Evolutionary conservation across 768 basidiomycete species (phyloP), one percentile per base, ranked within the genome.

Genomic region (Phanerochaete carnosa): DNA sequence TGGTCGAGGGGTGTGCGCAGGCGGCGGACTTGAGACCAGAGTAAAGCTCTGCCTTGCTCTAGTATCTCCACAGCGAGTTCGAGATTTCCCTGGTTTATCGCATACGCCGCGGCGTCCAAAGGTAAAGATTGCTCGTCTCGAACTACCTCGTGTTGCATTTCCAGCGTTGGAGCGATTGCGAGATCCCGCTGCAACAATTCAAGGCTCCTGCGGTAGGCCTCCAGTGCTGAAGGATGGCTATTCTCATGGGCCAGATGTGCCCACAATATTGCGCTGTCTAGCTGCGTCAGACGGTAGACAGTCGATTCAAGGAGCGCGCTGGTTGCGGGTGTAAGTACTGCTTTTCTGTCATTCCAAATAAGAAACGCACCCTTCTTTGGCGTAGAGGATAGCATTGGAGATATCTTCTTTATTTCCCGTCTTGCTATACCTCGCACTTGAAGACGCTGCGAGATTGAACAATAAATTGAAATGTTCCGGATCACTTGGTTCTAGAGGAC

Each of bases 11-110:
- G 63, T 7, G 62, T 57, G 6, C 69, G 63, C 4, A 69, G 58
- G n/a, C 62, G 61, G 9, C 62, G 53, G 6, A 59, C 25, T 39
- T 66, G 65, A 16, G 61, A 52, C 72, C 72, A 72, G 26, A 70
- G 49, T 2, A 72, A 54, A 4, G 65, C 46, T 8, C 66, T 60
- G 8, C 70, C 69, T 23, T 64, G 62, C 49, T 73, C 71, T 2
- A 73, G 59, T 54, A 65, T 54, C 51, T 72, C 66, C 4, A 72
- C 53, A n/a, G 69, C 71, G 6, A 50, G 13, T 11, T 11, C 9
- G 23, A 29, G 47, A 19, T 57, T 46, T 51, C 49, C 35, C 25
- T 37, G 13, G 19, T 23, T 12, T 13, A 52, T 22, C 3, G 49
- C 28, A 32, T 35, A 52, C 5, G 47, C 28, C 6, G 45, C 47